These are phyloP conservation scores for Galeopsis tetrahit DNA, from an alignment of 257 asterid species.

Conservation along the genomic window DNA sequence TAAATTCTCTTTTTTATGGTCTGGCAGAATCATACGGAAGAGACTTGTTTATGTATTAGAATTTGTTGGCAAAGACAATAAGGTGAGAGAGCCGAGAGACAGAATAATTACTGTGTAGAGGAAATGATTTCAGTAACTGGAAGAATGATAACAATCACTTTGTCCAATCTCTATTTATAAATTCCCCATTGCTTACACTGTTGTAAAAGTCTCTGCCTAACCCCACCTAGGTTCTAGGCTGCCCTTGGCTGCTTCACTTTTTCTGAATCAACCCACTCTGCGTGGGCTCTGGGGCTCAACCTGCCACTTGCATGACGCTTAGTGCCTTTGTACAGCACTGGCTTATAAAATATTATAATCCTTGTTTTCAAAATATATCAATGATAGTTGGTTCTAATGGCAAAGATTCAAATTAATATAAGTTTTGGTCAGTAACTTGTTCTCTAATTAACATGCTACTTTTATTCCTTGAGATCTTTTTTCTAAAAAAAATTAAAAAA, in stretches of 20 bases:
- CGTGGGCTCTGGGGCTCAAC: not conserved
- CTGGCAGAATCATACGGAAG: not conserved
- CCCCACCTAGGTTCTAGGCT: not conserved
- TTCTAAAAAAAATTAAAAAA: too few relatives aligned
- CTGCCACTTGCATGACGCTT: not conserved
- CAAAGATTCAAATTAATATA: not conserved
- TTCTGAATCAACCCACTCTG: not conserved
- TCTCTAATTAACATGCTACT: not conserved
- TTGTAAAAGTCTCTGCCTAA: not conserved
- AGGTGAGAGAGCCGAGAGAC: not conserved
- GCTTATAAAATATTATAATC: not conserved
- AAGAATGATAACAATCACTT: conserved; percentile 13
- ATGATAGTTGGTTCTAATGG: not conserved
- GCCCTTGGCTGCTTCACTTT: not conserved
- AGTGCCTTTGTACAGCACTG: not conserved
- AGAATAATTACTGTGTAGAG: conserved; percentile 22
- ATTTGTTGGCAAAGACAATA: not conserved
- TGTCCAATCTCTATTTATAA: not conserved
- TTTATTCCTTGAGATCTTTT: not conserved
- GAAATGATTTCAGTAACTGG: conserved; percentile 14
- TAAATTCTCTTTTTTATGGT: not conserved
- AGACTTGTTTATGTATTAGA: not conserved
- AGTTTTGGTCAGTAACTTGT: not conserved
- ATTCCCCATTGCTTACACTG: not conserved
- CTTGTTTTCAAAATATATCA: conserved; percentile 10